Evolutionary conservation across 139 green algal species (phyloP), one percentile per base, ranked within the genome.

Genomic region (Mesostigma viride): DNA sequence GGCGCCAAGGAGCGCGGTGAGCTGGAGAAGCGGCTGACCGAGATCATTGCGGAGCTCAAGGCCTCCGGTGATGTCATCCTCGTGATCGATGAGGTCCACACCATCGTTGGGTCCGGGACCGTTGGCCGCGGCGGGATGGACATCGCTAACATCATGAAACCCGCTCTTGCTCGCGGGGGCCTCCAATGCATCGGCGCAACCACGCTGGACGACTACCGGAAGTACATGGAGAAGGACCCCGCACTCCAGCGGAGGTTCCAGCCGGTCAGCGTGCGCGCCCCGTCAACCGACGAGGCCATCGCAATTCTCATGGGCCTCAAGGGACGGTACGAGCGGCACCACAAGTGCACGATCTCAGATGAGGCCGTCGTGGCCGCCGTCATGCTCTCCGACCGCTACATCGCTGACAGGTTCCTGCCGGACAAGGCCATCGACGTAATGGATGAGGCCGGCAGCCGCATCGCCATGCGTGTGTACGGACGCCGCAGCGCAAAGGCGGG

Each of bases 341-440:
- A 97, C 77, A 75, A 80, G 31, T 84, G 74, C 47, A 67, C 71
- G 6, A 87, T 88, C 74, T 85, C 68, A 6, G 65, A 80, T 11
- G 79, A 83, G n/a, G 82, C 85, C 20, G 47, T 90, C 22, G 48
- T 66, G 11, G 79, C 82, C 0, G 71, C 73, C 0, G 82, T 90
- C n/a, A 31, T 64, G 2, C 80, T 92, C 31, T 83, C 80, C 30
- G 53, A 58, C 8, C 76, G 84, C 33, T 90, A 92, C 80, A 84
- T 92, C 53, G n/a, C 80, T 0, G 91, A 97, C 80, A 77, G 91
- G n/a, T 82, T 85, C 56, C 78, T 97, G 57, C 91, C 91, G 0
- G 91, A 97, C 80, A 97, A 97, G 82, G 90, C 92, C 36, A 96
- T 98, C 40, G 92, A 98, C 77, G 69, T 97, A n/a, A 70, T 99